Conservation (phyloP, 1,284 basidiomycete genomes). For the Ustilago tritici region DNA sequence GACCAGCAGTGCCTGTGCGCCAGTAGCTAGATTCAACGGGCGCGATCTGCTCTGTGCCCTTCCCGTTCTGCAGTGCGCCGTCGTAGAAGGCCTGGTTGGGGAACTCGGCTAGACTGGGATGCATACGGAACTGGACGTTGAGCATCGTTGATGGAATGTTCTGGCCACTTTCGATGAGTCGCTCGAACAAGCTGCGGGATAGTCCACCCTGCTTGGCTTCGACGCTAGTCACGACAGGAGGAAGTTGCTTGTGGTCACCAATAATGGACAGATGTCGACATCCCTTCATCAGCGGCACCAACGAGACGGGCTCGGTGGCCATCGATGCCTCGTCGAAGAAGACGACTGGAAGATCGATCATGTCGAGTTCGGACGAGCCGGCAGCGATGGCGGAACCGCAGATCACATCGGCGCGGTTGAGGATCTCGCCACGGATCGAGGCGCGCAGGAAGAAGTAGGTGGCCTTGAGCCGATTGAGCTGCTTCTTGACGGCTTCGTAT, state of each 20-base stretch:
- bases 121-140: slow-evolving; percentile 93
- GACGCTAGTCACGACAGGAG: slow-evolving; percentile 79
- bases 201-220: slow-evolving; percentile 77
- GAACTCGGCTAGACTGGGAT: slow-evolving; percentile 86
- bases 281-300: slow-evolving; percentile 71
- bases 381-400: slow-evolving; percentile 68
- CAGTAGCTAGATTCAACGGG: slow-evolving; percentile 53
- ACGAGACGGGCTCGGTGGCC: slow-evolving; percentile 83
- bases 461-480: slow-evolving; percentile 56
- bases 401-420: slow-evolving; percentile 70
- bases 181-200: slow-evolving; percentile 85
- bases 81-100: slow-evolving; percentile 87
- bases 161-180: slow-evolving; percentile 74
- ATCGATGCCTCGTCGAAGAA: slow-evolving; percentile 95
- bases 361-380: slow-evolving; percentile 57
- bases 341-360: slow-evolving; percentile 89
- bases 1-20: slow-evolving; percentile 3
- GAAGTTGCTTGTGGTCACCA: slow-evolving; percentile 96
- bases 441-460: slow-evolving; percentile 61
- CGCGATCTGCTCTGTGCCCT: slow-evolving; percentile 43
- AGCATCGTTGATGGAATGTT: slow-evolving; percentile 75
- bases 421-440: slow-evolving; percentile 68
- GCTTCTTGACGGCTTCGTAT: slow-evolving; percentile 50
- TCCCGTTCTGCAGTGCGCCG: slow-evolving; percentile 78
- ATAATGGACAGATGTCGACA: slow-evolving; percentile 86